Evolutionary conservation across 257 asterid genomes (phyloP).

Genomic region (Solanum chiquidenum): DNA sequence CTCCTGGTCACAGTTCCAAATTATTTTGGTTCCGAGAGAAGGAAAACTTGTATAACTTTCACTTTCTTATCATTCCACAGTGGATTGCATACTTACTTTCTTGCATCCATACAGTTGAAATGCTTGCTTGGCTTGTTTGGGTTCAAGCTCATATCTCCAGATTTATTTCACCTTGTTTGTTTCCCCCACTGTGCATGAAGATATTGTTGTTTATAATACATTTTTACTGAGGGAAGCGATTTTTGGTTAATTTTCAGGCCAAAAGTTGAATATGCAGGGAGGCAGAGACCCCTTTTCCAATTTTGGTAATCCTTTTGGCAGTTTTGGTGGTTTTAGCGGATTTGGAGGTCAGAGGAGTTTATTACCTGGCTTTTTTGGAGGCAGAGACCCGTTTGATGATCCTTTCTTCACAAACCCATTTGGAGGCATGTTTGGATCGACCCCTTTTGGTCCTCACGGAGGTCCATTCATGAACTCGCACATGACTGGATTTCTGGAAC

Average conservation of each 20-base stretch:
- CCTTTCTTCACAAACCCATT: constrained; percentile 71
- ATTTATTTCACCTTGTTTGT: background rate
- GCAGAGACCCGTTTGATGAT: constrained; percentile 80
- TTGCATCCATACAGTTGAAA: background rate
- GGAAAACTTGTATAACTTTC: background rate
- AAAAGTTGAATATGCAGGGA: constrained; percentile 47
- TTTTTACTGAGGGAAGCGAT: background rate
- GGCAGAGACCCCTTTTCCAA: constrained; percentile 72
- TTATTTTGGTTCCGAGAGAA: background rate
- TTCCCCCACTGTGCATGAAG: background rate
- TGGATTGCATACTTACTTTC: background rate
- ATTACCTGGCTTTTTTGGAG: constrained; percentile 51
- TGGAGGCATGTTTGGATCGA: constrained; percentile 42
- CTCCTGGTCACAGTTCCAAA: background rate
- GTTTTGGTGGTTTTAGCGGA: constrained; percentile 33
- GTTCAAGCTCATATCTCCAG: background rate
- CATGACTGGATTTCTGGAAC: constrained; percentile 36
- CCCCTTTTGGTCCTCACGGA: constrained; percentile 21
- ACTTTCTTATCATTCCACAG: background rate
- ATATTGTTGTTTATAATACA: background rate
- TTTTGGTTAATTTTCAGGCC: background rate
- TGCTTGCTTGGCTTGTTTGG: background rate
- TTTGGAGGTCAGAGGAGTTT: constrained; percentile 47
- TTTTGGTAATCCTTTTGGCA: constrained; percentile 52
- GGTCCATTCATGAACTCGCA: constrained; percentile 29